A percentile compares a stretch with the other conserved stretches of the same genome.
These are phyloP conservation scores for Tuctoria greenei DNA, from an alignment of 176 grass and related monocot species.

Conservation along the genomic window DNA sequence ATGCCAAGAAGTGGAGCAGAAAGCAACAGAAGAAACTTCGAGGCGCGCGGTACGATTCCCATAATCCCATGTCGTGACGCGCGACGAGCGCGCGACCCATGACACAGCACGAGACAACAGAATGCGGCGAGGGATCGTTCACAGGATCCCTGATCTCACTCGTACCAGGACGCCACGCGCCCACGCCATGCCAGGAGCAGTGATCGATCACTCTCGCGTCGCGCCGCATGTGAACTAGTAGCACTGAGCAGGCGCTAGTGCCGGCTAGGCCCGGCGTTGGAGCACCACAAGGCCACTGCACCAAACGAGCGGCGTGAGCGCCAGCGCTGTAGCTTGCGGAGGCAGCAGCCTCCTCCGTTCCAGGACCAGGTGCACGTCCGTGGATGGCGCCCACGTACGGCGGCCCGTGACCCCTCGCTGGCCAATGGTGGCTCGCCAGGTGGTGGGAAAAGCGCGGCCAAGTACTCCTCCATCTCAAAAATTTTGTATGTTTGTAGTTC, in stretches of 20 bases:
- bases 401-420: conserved; percentile 38
- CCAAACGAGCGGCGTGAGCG: too few relatives aligned
- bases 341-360: conserved; percentile 22
- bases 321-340: too few relatives aligned
- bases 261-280: conserved; percentile 53
- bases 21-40: conserved; percentile 42
- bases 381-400: conserved; percentile 32
- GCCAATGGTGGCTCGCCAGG: conserved; percentile 41
- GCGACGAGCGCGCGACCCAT: too few relatives aligned
- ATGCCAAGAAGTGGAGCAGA: not conserved
- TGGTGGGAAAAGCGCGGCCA: not conserved
- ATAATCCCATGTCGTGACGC: conserved; percentile 36
- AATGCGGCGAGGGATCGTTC: too few relatives aligned
- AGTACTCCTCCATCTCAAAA: too few relatives aligned
- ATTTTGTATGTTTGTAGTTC: too few relatives aligned
- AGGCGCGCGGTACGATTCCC: conserved; percentile 23
- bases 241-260: conserved; percentile 30
- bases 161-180: not conserved
- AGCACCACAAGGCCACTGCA: conserved; percentile 49
- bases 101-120: conserved; percentile 12
- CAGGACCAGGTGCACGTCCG: conserved; percentile 39
- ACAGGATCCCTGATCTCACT: conserved; percentile 8
- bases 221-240: too few relatives aligned
- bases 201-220: too few relatives aligned
- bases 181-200: too few relatives aligned